A percentile compares a stretch with the other conserved stretches of the same genome.
phyloP scores from a whole-genome alignment of 2,329 filamentous ascomycete genomes.

The Pseudopithomyces chartarum region DNA sequence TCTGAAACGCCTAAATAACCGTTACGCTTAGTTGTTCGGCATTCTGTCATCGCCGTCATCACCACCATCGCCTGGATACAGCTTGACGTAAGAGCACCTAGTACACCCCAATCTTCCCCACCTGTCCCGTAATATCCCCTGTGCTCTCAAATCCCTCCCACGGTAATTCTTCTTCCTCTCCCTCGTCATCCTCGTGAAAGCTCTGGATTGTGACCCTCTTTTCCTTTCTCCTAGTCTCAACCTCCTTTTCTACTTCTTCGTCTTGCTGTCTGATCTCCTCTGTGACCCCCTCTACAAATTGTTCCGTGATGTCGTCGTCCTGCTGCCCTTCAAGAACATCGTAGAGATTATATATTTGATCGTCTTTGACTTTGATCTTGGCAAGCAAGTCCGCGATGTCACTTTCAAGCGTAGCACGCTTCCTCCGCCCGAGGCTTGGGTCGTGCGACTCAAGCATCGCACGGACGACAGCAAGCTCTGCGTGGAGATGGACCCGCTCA shows the following conservation, averaged over 20 bases:
- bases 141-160: conserved; percentile 47
- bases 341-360: conserved; percentile 81
- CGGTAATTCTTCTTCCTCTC: conserved; percentile 42
- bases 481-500: conserved; percentile 76
- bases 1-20: not conserved
- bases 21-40: no score
- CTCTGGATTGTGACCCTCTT: conserved; percentile 46
- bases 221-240: conserved; percentile 30
- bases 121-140: conserved; percentile 17
- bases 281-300: conserved; percentile 50
- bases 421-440: conserved; percentile 62
- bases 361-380: conserved; percentile 72
- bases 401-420: conserved; percentile 64
- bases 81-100: conserved; percentile 1
- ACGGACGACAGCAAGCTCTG: conserved; percentile 67
- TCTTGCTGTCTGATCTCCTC: conserved; percentile 49
- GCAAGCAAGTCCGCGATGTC: conserved; percentile 66
- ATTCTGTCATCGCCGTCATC: no score
- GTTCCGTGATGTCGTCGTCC: conserved; percentile 55
- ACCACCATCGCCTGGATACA: not conserved
- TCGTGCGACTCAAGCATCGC: conserved; percentile 67
- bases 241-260: conserved; percentile 33
- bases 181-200: conserved; percentile 35
- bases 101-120: conserved; percentile 15
- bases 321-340: conserved; percentile 85